Evolutionary conservation across 345 rosid genomes (phyloP).

Genomic region (Zanthoxylum bungeanum): DNA sequence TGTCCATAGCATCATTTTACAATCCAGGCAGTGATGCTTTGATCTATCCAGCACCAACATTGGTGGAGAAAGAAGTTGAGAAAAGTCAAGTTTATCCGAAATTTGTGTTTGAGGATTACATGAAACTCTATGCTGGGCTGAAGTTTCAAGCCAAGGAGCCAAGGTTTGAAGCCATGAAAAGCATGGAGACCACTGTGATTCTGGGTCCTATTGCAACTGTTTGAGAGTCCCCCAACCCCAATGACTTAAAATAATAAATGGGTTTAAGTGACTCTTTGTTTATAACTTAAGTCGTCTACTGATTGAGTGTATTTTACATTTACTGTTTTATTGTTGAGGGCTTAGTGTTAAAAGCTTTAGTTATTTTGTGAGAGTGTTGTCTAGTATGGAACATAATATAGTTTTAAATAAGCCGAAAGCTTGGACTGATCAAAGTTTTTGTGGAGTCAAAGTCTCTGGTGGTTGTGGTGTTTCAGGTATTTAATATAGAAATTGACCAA

Average conservation of each 20-base stretch:
- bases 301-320: not conserved
- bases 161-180: conserved; percentile 77
- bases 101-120: conserved; percentile 85
- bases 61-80: conserved; percentile 47
- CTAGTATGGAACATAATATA: not conserved
- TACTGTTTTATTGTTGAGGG: not conserved
- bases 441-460: not conserved
- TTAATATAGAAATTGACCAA: conserved; percentile 12
- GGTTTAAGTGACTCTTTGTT: not conserved
- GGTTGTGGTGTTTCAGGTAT: not conserved
- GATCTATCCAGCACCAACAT: conserved; percentile 63
- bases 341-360: not conserved
- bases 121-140: conserved; percentile 71
- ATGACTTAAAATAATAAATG: not conserved
- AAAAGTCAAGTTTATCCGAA: conserved; percentile 47
- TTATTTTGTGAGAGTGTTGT: too few relatives aligned
- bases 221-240: conserved; percentile 11
- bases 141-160: conserved; percentile 93
- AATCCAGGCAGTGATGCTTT: conserved; percentile 84
- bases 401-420: conserved; percentile 6
- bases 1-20: conserved; percentile 92
- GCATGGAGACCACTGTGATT: conserved; percentile 23
- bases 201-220: conserved; percentile 41
- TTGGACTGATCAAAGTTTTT: not conserved
- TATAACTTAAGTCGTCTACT: conserved; percentile 6